A percentile compares a stretch with the other conserved stretches of the same genome.
phyloP scores from a whole-genome alignment of 768 basidiomycete genomes.

The Trametes gibbosa region DNA sequence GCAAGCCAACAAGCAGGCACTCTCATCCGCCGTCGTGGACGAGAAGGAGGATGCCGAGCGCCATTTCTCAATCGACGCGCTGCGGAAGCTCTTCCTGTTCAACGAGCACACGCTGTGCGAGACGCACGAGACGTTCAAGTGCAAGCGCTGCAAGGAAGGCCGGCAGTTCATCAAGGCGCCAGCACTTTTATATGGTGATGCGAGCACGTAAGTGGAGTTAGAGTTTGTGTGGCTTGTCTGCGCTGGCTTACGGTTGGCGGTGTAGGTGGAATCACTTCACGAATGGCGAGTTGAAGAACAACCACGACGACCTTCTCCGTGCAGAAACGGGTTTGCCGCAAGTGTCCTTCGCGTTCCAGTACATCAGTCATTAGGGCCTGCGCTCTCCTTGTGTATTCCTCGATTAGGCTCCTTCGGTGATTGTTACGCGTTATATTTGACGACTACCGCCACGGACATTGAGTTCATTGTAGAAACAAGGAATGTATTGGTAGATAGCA shows the following conservation, averaged over 20 bases:
- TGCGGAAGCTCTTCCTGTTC: conserved; percentile 89
- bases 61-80: conserved; percentile 87
- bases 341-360: conserved; percentile 96
- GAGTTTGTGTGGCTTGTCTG: not conserved
- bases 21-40: conserved; percentile 97
- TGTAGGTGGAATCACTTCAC: conserved; percentile 96
- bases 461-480: not conserved
- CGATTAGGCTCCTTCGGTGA: not conserved
- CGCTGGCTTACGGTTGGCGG: not conserved
- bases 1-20: conserved; percentile 92
- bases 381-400: not conserved
- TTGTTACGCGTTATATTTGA: too few species aligned
- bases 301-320: conserved; percentile 93
- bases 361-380: conserved; percentile 71
- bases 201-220: conserved; percentile 75
- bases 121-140: conserved; percentile 98
- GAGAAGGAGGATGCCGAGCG: conserved; percentile 94
- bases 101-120: conserved; percentile 85
- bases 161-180: conserved; percentile 80
- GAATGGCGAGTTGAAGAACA: conserved; percentile 80
- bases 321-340: conserved; percentile 82
- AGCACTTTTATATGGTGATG: conserved; percentile 92
- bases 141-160: conserved; percentile 85
- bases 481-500: conserved; percentile 9
- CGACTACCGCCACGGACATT: too few species aligned